phyloP scores from a whole-genome alignment of 345 rosid genomes.

The Syzygium grande region DNA sequence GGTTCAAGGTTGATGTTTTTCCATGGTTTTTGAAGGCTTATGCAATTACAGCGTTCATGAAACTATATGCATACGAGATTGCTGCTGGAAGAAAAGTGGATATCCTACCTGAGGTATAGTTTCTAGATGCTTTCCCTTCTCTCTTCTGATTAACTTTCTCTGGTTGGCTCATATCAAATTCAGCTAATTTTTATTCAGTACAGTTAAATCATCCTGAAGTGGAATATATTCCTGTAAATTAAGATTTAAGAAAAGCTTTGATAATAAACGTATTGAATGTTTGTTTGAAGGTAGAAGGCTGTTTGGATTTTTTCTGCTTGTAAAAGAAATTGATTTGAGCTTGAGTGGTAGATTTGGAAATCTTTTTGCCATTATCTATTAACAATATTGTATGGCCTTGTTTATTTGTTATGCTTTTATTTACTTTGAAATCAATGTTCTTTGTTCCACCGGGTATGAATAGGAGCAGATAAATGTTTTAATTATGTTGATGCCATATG shows the following conservation, averaged over 20 bases:
- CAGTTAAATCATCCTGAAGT: not conserved
- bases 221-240: not conserved
- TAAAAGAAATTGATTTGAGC: not conserved
- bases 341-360: not conserved
- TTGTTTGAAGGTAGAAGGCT: not conserved
- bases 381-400: not conserved
- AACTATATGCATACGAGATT: conserved; percentile 80
- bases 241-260: not conserved
- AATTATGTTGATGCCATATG: not conserved
- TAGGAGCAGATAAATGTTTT: not conserved
- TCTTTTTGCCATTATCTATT: not conserved
- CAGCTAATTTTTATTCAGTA: not conserved
- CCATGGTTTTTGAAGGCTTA: conserved; percentile 56
- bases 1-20: not conserved
- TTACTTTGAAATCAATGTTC: not conserved
- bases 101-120: conserved; percentile 84
- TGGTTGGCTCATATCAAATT: not conserved
- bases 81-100: conserved; percentile 83
- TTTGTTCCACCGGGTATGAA: not conserved
- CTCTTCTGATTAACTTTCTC: not conserved
- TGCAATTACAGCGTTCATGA: conserved; percentile 88
- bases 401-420: not conserved
- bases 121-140: not conserved
- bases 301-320: not conserved
- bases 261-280: not conserved